Evolutionary conservation across 495 filamentous ascomycete species (phyloP).

Genomic region (Beverwykella pulmonaria): DNA sequence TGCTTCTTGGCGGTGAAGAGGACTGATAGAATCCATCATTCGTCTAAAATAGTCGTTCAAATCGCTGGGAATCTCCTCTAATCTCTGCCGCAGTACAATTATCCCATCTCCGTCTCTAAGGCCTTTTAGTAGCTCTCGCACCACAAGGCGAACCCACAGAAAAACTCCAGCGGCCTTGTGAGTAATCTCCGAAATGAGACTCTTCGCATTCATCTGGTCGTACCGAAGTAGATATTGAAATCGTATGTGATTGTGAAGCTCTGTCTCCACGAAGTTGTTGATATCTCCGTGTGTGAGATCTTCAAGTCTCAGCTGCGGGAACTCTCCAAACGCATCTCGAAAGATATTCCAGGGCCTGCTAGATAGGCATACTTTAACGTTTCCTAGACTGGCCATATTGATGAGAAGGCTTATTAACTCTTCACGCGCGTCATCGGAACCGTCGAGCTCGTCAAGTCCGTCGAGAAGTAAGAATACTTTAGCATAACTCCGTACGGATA

Average conservation of each 20-base stretch:
- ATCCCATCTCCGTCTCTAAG: conserved; percentile 3
- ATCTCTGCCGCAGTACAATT: background rate
- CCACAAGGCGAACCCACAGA: conserved; percentile 17
- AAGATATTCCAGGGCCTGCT: background rate
- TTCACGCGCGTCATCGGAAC: background rate
- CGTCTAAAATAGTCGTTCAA: background rate
- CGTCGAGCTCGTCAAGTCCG: background rate
- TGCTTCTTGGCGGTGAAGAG: background rate
- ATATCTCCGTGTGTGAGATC: background rate
- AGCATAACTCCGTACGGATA: background rate
- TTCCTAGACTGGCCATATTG: background rate
- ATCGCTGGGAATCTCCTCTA: background rate
- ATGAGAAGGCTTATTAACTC: background rate
- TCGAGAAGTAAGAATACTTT: background rate
- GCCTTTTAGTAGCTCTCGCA: conserved; percentile 9
- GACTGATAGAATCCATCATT: background rate
- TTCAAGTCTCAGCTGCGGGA: background rate
- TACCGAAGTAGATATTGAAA: background rate
- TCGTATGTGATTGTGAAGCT: background rate
- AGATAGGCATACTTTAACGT: background rate
- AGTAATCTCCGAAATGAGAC: conserved; percentile 3
- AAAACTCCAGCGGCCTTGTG: conserved; percentile 15
- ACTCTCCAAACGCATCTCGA: background rate
- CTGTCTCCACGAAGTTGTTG: background rate
- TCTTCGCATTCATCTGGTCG: background rate